Evolutionary conservation across 805 yeast species (phyloP).

Genomic region (Suhomyces vadensis): DNA sequence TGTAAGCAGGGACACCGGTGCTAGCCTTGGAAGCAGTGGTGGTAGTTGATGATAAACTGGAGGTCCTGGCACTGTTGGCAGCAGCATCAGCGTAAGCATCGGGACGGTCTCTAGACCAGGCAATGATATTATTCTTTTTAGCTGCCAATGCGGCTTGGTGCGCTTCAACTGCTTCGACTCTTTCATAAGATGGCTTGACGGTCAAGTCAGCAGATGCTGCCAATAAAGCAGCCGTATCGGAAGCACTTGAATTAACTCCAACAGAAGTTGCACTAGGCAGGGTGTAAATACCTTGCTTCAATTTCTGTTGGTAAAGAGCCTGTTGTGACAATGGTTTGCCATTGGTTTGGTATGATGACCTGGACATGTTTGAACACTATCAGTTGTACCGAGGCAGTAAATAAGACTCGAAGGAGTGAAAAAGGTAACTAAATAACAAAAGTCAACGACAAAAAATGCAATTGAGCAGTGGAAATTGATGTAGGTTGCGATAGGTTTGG

Average conservation of each 20-base stretch:
- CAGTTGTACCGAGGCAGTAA: not conserved
- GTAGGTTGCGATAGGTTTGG: no score
- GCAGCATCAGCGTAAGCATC: constrained; percentile 53
- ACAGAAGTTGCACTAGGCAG: constrained; percentile 45
- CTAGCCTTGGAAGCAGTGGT: constrained; percentile 13
- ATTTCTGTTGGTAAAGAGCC: constrained; percentile 72
- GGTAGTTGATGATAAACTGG: constrained; percentile 14
- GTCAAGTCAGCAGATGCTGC: constrained; percentile 68
- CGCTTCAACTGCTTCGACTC: constrained; percentile 58
- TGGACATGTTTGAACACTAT: constrained; percentile 35
- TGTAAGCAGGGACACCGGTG: constrained; percentile 34
- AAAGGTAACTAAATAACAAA: no score
- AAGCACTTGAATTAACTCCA: constrained; percentile 69
- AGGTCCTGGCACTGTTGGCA: constrained; percentile 33
- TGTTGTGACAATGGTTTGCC: constrained; percentile 74
- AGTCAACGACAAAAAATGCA: no score
- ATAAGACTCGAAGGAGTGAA: not conserved
- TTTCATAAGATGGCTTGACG: constrained; percentile 60
- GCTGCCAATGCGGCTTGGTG: constrained; percentile 62
- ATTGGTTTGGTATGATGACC: constrained; percentile 59
- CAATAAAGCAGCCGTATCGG: constrained; percentile 74
- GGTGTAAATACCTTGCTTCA: constrained; percentile 68
- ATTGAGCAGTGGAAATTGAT: no score
- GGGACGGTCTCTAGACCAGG: constrained; percentile 48
- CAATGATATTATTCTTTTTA: constrained; percentile 42